Evolutionary conservation across 805 yeast species (phyloP).

Genomic region (Yamadazyma nakazawae): DNA sequence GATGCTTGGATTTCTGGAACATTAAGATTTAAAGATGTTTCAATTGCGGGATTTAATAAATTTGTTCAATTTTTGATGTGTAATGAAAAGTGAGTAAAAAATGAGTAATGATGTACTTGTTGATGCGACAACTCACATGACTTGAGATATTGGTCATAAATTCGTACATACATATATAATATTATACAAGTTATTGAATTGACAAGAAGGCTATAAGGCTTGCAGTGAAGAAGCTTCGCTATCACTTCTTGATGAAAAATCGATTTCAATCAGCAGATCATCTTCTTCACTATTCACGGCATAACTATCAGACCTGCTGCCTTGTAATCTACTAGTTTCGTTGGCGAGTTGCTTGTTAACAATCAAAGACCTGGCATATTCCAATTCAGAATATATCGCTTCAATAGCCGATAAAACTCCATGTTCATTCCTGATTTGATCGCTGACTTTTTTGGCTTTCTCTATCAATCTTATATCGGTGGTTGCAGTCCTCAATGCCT

Average conservation of each 20-base stretch:
- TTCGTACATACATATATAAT: slow-evolving; percentile 1
- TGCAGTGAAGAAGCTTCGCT: neutral
- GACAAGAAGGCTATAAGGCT: too few relatives aligned
- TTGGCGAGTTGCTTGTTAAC: slow-evolving; percentile 40
- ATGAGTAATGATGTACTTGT: slow-evolving; percentile 1
- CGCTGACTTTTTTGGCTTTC: slow-evolving; percentile 63
- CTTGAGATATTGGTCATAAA: slow-evolving; percentile 1
- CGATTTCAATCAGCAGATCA: slow-evolving; percentile 6
- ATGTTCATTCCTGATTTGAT: slow-evolving; percentile 62
- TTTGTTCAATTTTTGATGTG: neutral
- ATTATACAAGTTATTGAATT: neutral
- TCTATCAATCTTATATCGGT: slow-evolving; percentile 63
- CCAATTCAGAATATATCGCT: slow-evolving; percentile 73
- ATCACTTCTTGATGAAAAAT: slow-evolving; percentile 2
- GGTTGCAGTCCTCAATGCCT: slow-evolving; percentile 68
- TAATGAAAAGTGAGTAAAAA: neutral
- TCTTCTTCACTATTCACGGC: slow-evolving; percentile 5
- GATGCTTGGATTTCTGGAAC: slow-evolving; percentile 15
- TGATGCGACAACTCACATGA: slow-evolving; percentile 7
- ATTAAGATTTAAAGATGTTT: neutral
- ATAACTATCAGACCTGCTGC: slow-evolving; percentile 2
- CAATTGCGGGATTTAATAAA: neutral
- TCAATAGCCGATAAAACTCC: slow-evolving; percentile 80
- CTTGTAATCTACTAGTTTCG: slow-evolving; percentile 17
- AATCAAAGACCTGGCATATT: slow-evolving; percentile 65